phyloP scores from a whole-genome alignment of 306 rosid genomes.

The Malus fusca region DNA sequence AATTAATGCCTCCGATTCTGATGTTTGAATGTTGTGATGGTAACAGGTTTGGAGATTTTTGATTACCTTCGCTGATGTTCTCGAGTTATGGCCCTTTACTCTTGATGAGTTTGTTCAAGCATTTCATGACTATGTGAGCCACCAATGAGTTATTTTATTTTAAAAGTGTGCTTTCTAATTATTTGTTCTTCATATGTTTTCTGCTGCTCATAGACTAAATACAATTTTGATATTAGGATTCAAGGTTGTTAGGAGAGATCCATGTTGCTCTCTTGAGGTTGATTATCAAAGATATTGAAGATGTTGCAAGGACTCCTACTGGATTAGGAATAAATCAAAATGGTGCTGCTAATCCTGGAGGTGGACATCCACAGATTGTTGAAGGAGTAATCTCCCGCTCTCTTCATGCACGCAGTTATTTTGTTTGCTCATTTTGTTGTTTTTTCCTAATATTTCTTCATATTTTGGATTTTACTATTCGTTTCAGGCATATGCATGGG shows the following conservation, averaged over 20 bases:
- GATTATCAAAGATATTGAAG: conserved; percentile 91
- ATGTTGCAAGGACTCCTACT: conserved; percentile 94
- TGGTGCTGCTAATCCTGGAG: conserved; percentile 90
- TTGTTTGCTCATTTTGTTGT: neutral
- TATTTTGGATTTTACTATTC: conserved; percentile 13
- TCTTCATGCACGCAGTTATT: neutral
- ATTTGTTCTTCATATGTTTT: conserved; percentile 4
- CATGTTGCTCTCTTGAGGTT: conserved; percentile 78
- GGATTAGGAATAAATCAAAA: conserved; percentile 83
- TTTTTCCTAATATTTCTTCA: neutral
- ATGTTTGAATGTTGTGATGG: conserved; percentile 14
- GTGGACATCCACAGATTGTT: conserved; percentile 95
- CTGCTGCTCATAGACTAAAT: conserved; percentile 10
- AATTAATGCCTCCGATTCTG: conserved; percentile 13
- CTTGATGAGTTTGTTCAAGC: conserved; percentile 94
- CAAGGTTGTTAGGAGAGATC: conserved; percentile 93
- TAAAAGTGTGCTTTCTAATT: conserved; percentile 11
- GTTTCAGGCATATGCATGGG: conserved; percentile 89
- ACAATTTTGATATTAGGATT: conserved; percentile 57
- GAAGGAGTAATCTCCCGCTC: conserved; percentile 70
- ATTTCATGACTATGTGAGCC: conserved; percentile 90
- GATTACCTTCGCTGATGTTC: conserved; percentile 88
- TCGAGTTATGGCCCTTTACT: conserved; percentile 93
- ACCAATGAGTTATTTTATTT: conserved; percentile 11
- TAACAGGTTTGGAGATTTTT: conserved; percentile 94